Evolutionary conservation across 208 protist species (phyloP).

Genomic region (Leishmania martiniquensis): DNA sequence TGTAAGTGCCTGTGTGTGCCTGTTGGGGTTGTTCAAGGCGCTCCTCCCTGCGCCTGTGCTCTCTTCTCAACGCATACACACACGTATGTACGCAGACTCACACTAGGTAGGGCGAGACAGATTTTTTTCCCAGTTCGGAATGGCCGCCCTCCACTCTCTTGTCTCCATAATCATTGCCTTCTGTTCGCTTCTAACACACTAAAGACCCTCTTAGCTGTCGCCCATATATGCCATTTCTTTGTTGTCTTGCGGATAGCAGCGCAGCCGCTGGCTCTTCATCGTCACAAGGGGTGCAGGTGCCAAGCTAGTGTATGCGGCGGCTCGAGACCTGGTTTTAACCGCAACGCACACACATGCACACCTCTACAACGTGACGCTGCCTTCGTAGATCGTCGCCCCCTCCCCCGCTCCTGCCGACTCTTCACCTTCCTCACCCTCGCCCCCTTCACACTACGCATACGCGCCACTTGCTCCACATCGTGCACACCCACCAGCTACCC

Average conservation of each 20-base stretch:
- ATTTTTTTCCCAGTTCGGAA: background rate
- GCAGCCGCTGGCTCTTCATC: background rate
- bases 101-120: background rate
- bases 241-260: background rate
- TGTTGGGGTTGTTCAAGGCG: background rate
- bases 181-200: background rate
- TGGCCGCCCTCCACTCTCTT: background rate
- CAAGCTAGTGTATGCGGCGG: background rate
- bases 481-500: background rate
- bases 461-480: background rate
- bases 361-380: background rate
- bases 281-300: background rate
- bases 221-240: background rate
- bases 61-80: background rate
- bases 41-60: too few relatives aligned
- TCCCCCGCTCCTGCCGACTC: background rate
- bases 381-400: background rate
- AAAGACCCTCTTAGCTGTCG: background rate
- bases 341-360: background rate
- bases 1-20: background rate
- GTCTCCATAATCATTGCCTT: background rate
- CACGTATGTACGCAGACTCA: background rate
- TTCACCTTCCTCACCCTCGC: background rate
- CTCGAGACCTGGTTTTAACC: background rate
- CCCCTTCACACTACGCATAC: background rate